Conservation (phyloP, 805 yeast species). For the Candida peoriensis region DNA sequence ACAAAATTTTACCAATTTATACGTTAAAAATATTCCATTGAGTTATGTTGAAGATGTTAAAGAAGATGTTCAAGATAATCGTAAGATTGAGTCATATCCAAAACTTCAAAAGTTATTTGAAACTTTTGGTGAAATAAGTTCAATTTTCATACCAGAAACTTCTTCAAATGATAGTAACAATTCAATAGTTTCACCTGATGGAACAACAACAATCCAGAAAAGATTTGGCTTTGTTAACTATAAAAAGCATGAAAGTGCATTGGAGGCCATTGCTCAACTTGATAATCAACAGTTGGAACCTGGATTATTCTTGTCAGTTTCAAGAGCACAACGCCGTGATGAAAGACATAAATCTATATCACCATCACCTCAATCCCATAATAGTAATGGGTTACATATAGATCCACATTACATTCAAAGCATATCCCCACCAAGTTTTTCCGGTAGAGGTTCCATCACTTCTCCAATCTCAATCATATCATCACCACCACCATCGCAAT, state of each 20-base stretch:
- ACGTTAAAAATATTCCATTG: constrained; percentile 43
- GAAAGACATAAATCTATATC: constrained; percentile 20
- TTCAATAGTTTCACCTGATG: no score
- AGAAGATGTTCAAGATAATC: no score
- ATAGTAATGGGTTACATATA: background rate
- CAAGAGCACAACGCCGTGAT: constrained; percentile 42
- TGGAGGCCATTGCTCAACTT: constrained; percentile 41
- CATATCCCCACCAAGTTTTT: constrained; percentile 1
- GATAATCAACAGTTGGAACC: constrained; percentile 35
- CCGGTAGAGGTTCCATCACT: constrained; percentile 5
- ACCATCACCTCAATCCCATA: constrained; percentile 7
- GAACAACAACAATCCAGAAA: constrained; percentile 4
- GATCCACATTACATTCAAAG: background rate
- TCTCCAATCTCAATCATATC: background rate
- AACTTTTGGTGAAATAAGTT: constrained; percentile 44
- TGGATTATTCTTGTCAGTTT: constrained; percentile 29
- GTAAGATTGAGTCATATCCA: no score
- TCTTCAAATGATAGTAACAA: background rate
- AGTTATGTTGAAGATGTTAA: constrained; percentile 30
- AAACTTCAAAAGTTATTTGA: constrained; percentile 38
- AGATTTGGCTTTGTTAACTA: constrained; percentile 49
- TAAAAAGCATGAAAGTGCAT: constrained; percentile 39
- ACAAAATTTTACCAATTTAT: constrained; percentile 45
- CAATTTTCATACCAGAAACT: constrained; percentile 46
- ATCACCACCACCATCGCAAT: background rate